Conservation (phyloP, 2,329 filamentous ascomycete species). For the Camillea tinctor region DNA sequence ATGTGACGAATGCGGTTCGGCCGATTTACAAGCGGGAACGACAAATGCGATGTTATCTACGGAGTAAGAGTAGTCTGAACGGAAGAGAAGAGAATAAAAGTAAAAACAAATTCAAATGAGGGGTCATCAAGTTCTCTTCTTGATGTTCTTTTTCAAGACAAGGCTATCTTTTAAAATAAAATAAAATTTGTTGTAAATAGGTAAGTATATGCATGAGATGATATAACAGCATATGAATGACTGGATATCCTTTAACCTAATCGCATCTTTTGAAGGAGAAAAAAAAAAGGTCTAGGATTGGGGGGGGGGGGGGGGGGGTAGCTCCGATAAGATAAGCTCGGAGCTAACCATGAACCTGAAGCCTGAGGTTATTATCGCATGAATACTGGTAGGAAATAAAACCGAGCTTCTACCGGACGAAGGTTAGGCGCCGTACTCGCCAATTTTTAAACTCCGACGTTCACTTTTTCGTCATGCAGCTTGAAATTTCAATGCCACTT, state of each 20-base stretch:
- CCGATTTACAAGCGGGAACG: background rate
- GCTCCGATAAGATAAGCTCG: slow-evolving; percentile 30
- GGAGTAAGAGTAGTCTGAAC: background rate
- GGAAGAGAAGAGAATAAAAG: background rate
- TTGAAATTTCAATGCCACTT: slow-evolving; percentile 3
- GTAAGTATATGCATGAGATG: slow-evolving; percentile 4
- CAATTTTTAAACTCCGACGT: slow-evolving; percentile 20
- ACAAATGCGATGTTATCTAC: no score
- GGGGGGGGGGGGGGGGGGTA: no score
- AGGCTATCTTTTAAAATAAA: background rate
- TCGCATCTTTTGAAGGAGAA: slow-evolving; percentile 14
- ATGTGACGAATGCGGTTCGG: background rate
- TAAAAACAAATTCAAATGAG: background rate
- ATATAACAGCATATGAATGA: background rate
- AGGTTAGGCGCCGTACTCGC: no score
- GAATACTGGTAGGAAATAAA: no score
- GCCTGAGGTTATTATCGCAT: background rate
- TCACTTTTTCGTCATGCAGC: slow-evolving; percentile 17
- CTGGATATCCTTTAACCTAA: slow-evolving; percentile 4
- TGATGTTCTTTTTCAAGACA: background rate
- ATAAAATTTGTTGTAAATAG: no score
- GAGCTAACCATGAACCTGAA: slow-evolving; percentile 6
- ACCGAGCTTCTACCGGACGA: no score
- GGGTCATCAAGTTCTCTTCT: background rate
- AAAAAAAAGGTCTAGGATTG: slow-evolving; percentile 4